Conservation (phyloP, 495 filamentous ascomycete genomes). For the Thermothielavioides terrestris region DNA sequence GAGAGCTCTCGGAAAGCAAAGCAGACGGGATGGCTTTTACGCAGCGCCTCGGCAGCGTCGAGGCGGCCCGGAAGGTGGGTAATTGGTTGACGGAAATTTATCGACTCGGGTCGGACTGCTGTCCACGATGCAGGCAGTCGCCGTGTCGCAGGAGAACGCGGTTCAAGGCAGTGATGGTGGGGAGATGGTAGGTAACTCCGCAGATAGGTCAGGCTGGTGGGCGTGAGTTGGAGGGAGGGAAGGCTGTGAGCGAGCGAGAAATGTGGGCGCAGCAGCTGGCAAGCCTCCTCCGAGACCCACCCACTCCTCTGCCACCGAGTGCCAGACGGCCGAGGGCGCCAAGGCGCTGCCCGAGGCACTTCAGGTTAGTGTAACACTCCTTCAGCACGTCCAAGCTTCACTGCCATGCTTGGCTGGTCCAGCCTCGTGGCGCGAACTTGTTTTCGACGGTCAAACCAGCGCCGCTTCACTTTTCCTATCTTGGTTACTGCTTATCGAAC, state of each 20-base stretch:
- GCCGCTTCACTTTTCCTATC: constrained; percentile 5
- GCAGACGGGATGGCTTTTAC: not conserved
- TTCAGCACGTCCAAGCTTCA: not conserved
- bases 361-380: constrained; percentile 3
- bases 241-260: constrained; percentile 8
- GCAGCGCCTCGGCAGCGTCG: not conserved
- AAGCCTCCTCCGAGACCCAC: no score
- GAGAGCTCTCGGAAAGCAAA: constrained; percentile 26
- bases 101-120: not conserved
- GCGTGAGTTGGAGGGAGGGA: constrained; percentile 5
- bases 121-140: not conserved
- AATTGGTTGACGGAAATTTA: no score
- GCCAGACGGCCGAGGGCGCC: constrained; percentile 1
- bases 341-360: constrained; percentile 1
- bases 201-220: no score
- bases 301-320: no score
- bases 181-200: no score
- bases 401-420: not conserved
- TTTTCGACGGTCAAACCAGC: constrained; percentile 5
- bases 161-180: no score
- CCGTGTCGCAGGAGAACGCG: no score
- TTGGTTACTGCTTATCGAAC: constrained; percentile 3
- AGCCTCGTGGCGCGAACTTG: constrained; percentile 2
- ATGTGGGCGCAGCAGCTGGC: constrained; percentile 11
- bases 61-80: not conserved